Base-by-base conservation (phyloP, 2,329 filamentous ascomycete genomes). In the Achaetomium macrosporum region DNA sequence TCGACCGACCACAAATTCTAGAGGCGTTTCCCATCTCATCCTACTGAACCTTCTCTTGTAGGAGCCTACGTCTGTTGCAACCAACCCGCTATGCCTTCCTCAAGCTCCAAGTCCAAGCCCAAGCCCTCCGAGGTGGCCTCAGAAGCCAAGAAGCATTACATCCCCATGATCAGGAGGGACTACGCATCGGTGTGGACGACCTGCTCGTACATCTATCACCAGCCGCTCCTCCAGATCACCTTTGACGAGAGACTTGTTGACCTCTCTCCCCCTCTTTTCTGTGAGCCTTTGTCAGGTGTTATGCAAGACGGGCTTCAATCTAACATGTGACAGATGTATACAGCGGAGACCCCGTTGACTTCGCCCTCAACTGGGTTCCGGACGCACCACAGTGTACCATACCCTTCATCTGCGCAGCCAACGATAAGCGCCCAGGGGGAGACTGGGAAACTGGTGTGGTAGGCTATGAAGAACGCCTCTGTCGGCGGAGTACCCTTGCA, bases 401-500 rank as follows among this genome's bases (percentile, higher is more conserved):
- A 51, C 82, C 84, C 0, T 83, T 88, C 54, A 80, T 89, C 57
- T 88, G 85, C 59, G 79, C 83, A 51, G 87, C 87, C 44, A 88
- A 90, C 69, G 87, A 90, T 66, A 87, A 85, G 64, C 76, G 85
- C 36, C 78, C 87, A 0, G 87, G 87, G 10, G 87, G 87, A n/a
- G 86, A 90, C 65, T 91, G 87, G 87, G 86, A 90, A 50, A 67
- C 73, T 35, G 79, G 78, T 10, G 71, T 79, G 12, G 75, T 79
- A 59, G 81, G 81, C 31, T 83, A 82, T 48, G 83, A 87, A 70
- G 87, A 90, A 68, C 84, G 84, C 59, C 77, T 91, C 36, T 88
- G 86, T 63, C 78, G 87, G 55, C 76, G 87, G 60, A 88, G 85
- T 70, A 90, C 85, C 58, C 77, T 91, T 33, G 84, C 84, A 6